These are phyloP conservation scores for Populus hybrid DNA, from an alignment of 441 rosid species.

Conservation along the genomic window DNA sequence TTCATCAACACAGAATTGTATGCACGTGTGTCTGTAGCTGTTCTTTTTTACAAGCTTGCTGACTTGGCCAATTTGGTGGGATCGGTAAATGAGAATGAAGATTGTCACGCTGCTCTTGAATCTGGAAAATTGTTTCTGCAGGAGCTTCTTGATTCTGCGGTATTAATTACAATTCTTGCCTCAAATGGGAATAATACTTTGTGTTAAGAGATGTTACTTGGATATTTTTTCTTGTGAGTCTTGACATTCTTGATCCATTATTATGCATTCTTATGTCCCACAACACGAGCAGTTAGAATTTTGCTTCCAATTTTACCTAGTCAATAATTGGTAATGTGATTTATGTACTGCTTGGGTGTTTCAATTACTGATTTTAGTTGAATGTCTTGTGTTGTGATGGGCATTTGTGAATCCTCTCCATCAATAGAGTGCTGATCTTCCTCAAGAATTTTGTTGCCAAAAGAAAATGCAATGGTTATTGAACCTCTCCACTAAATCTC, in stretches of 20 bases:
- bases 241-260: neutral
- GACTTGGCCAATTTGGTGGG: constrained; percentile 48
- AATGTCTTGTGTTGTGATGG: neutral
- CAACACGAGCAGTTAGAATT: neutral
- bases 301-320: neutral
- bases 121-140: constrained; percentile 82
- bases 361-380: neutral
- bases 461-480: neutral
- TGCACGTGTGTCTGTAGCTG: constrained; percentile 92
- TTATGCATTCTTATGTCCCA: neutral
- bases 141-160: constrained; percentile 89
- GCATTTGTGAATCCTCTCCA: neutral
- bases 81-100: constrained; percentile 45
- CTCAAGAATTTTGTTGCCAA: neutral
- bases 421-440: neutral
- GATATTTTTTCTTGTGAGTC: neutral
- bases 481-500: neutral
- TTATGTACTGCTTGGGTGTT: neutral
- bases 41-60: constrained; percentile 71
- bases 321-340: neutral
- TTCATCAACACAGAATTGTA: constrained; percentile 91
- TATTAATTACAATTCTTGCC: constrained; percentile 27
- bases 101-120: constrained; percentile 53
- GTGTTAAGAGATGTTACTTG: neutral
- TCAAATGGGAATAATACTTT: neutral